Conservation (phyloP, 352 stramenopile species). For the Saprolegnia parasitica region DNA sequence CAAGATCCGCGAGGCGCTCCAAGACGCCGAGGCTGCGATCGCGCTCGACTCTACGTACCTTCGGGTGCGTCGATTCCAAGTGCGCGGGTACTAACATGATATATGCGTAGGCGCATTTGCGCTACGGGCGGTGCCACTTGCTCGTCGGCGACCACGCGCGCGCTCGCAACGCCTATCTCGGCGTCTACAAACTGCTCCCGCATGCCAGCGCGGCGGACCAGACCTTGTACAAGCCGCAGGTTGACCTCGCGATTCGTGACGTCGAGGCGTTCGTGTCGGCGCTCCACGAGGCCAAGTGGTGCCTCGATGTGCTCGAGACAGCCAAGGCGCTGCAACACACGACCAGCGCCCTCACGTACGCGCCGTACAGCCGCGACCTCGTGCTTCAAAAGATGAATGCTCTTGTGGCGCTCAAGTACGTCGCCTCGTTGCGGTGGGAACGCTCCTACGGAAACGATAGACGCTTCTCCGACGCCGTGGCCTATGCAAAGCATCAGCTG, state of each 20-base stretch:
- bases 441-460: slow-evolving; percentile 33
- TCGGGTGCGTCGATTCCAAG: slow-evolving; percentile 30
- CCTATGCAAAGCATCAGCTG: slow-evolving; percentile 49
- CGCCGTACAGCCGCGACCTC: slow-evolving; percentile 47
- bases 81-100: neutral
- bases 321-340: slow-evolving; percentile 44
- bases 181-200: slow-evolving; percentile 44
- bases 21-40: slow-evolving; percentile 61
- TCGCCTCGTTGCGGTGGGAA: slow-evolving; percentile 11
- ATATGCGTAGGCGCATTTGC: slow-evolving; percentile 44
- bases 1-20: slow-evolving; percentile 62
- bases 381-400: slow-evolving; percentile 60
- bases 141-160: slow-evolving; percentile 52
- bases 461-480: slow-evolving; percentile 45
- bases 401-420: slow-evolving; percentile 64
- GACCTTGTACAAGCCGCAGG: slow-evolving; percentile 25
- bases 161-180: slow-evolving; percentile 48
- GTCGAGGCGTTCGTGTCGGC: slow-evolving; percentile 41
- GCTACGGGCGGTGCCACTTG: slow-evolving; percentile 62
- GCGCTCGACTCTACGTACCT: slow-evolving; percentile 60
- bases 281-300: slow-evolving; percentile 56
- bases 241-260: neutral
- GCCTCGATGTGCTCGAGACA: slow-evolving; percentile 44
- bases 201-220: neutral
- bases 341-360: slow-evolving; percentile 47